Conservation (phyloP, 768 basidiomycete genomes). For the Psilocybe cubensis region DNA sequence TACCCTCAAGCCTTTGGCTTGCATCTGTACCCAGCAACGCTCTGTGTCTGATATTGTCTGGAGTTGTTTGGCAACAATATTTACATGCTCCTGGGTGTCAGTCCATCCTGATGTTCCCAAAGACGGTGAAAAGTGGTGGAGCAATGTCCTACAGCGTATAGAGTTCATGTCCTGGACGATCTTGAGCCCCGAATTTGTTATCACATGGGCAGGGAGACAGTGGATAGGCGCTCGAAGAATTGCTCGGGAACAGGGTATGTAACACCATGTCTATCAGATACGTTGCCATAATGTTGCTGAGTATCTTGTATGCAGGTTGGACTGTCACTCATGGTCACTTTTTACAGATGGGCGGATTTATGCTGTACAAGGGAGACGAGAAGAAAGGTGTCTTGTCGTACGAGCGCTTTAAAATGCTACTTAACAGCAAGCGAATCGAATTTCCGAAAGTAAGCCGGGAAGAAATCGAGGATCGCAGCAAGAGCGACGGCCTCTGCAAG, state of each 20-base stretch:
- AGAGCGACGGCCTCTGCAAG: constrained; percentile 32
- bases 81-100: constrained; percentile 1
- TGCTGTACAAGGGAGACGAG: neutral
- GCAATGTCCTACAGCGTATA: neutral
- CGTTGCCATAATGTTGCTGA: neutral
- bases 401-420: constrained; percentile 7
- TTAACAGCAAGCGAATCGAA: neutral
- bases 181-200: neutral
- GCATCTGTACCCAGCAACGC: neutral
- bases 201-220: constrained; percentile 5
- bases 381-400: constrained; percentile 3
- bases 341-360: constrained; percentile 20
- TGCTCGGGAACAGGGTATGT: constrained; percentile 1
- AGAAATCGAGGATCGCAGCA: constrained; percentile 34
- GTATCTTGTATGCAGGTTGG: constrained; percentile 12
- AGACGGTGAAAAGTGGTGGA: neutral
- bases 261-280: neutral
- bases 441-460: constrained; percentile 8
- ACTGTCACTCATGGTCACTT: constrained; percentile 17
- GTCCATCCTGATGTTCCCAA: constrained; percentile 1
- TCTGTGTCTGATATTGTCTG: constrained; percentile 1
- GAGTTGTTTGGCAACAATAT: neutral
- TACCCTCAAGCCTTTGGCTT: neutral
- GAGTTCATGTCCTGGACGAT: constrained; percentile 5
- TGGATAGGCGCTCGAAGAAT: neutral